Conservation (phyloP, 371 early-diverging fungal species). For the Mucor saturninus region DNA sequence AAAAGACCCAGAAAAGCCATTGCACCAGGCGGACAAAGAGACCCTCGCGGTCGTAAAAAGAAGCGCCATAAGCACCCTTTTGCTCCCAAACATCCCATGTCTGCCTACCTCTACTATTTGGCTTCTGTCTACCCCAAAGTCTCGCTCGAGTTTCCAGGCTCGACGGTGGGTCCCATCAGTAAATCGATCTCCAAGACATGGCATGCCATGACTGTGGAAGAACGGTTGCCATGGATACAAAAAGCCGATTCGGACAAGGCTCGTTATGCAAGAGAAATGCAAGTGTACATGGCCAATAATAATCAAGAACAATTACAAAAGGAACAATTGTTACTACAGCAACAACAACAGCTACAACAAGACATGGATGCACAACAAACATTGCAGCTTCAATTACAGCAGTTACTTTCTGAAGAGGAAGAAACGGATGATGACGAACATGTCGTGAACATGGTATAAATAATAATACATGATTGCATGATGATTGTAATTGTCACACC, state of each 20-base stretch:
- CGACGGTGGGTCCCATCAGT: conserved; percentile 75
- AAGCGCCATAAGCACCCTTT: conserved; percentile 70
- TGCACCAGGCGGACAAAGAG: conserved; percentile 39
- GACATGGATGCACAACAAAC: not conserved
- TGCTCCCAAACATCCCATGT: conserved; percentile 83
- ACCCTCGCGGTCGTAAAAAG: conserved; percentile 65
- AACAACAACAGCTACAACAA: not conserved
- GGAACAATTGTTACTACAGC: not conserved
- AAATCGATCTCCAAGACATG: conserved; percentile 70
- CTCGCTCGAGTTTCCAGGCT: conserved; percentile 51
- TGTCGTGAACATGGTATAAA: conserved; percentile 26
- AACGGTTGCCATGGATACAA: conserved; percentile 66
- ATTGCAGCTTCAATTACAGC: not conserved
- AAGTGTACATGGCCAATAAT: conserved; percentile 52
- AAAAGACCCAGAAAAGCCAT: conserved; percentile 20
- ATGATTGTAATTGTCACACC: not conserved
- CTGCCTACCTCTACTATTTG: conserved; percentile 75
- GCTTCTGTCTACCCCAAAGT: conserved; percentile 46
- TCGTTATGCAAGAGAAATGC: conserved; percentile 77
- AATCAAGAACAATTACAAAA: conserved; percentile 21
- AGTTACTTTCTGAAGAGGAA: conserved; percentile 7
- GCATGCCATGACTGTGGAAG: conserved; percentile 65
- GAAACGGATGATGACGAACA: not conserved
- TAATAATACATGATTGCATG: conserved; percentile 1
- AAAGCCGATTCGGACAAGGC: conserved; percentile 76